Evolutionary conservation across 139 green algal species (phyloP).

Genomic region (Asterochloris erici): DNA sequence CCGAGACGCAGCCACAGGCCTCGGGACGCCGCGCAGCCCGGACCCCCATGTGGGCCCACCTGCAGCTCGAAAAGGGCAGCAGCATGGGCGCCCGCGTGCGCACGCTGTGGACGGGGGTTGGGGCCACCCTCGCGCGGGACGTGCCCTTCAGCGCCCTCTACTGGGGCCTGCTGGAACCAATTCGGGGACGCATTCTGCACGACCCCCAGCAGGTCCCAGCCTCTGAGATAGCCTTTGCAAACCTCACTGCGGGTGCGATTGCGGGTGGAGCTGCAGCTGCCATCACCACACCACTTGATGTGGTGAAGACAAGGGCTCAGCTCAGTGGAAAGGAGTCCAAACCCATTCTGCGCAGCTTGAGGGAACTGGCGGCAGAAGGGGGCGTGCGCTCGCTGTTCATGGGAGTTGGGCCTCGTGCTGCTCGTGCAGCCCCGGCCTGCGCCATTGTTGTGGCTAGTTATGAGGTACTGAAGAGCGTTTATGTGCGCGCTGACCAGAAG

Average conservation of each 20-base stretch:
- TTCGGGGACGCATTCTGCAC: constrained; percentile 49
- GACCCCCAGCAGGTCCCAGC: background rate
- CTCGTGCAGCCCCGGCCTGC: constrained; percentile 78
- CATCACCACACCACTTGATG: constrained; percentile 93
- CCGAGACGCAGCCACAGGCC: no score
- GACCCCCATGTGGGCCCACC: constrained; percentile 17
- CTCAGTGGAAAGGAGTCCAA: constrained; percentile 19
- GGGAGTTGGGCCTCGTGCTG: constrained; percentile 65
- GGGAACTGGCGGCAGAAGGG: constrained; percentile 26
- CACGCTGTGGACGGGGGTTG: constrained; percentile 72
- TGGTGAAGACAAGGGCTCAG: constrained; percentile 92
- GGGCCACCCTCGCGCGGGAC: constrained; percentile 80
- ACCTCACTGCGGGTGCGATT: constrained; percentile 48
- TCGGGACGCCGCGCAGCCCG: no score
- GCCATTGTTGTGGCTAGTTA: constrained; percentile 88
- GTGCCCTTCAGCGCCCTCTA: constrained; percentile 95
- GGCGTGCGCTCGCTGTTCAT: constrained; percentile 73
- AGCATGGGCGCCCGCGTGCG: background rate
- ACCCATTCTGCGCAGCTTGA: constrained; percentile 6
- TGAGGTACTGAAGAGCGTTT: constrained; percentile 72
- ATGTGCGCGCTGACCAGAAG: background rate
- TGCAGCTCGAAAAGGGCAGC: constrained; percentile 11
- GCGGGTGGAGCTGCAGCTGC: constrained; percentile 74
- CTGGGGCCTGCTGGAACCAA: constrained; percentile 86
- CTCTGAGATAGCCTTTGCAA: constrained; percentile 18